Percentiles rank a stretch among this genome's conserved stretches.
These are phyloP conservation scores for Ceratobasidium sp. DNA, from an alignment of 1,284 basidiomycete genomes.

Conservation along the genomic window DNA sequence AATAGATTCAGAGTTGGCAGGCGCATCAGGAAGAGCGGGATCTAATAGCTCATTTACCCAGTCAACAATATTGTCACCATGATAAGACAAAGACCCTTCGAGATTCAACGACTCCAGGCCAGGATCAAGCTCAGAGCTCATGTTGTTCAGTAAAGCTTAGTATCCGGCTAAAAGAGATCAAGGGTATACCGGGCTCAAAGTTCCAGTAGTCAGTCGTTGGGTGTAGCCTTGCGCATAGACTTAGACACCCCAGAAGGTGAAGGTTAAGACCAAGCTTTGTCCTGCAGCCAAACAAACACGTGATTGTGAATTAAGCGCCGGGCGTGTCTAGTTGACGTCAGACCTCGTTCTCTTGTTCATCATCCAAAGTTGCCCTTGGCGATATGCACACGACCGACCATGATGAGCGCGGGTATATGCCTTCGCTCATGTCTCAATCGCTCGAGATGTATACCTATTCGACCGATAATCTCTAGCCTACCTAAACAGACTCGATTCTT, in stretches of 20 bases:
- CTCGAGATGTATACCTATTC: not conserved
- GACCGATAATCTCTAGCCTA: not conserved
- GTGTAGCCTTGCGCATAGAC: no score
- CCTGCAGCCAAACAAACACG: not conserved
- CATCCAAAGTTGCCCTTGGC: conserved; percentile 9
- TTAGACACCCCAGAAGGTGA: no score
- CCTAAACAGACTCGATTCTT: not conserved
- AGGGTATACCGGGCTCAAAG: not conserved
- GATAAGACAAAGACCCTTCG: conserved; percentile 16
- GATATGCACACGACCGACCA: conserved; percentile 26
- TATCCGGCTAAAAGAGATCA: not conserved
- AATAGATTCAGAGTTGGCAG: conserved; percentile 64
- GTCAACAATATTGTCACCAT: conserved; percentile 52
- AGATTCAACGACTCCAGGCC: conserved; percentile 22
- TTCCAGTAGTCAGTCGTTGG: not conserved
- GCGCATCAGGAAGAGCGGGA: conserved; percentile 54
- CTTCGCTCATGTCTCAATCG: not conserved
- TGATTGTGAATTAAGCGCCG: not conserved
- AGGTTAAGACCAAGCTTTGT: not conserved
- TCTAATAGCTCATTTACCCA: conserved; percentile 55
- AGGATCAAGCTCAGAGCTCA: conserved; percentile 17
- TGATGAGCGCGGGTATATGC: conserved; percentile 24
- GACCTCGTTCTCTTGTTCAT: conserved; percentile 31
- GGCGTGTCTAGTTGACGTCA: conserved; percentile 33
- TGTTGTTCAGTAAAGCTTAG: not conserved